Conservation (phyloP, 2,329 filamentous ascomycete genomes). For the Colletotrichum echinochloae region DNA sequence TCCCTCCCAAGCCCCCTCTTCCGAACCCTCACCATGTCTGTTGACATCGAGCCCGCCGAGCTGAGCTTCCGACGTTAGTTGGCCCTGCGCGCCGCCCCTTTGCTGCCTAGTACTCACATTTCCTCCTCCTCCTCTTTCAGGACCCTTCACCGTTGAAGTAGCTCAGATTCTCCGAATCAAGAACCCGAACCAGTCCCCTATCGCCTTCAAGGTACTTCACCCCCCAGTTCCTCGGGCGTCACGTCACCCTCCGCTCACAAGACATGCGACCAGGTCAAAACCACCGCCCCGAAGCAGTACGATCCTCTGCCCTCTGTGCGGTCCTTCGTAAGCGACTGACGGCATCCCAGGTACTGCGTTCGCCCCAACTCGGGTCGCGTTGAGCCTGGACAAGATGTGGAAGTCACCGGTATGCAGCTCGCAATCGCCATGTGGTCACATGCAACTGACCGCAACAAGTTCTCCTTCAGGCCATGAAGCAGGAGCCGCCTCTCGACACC, state of each 20-base stretch:
- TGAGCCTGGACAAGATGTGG: slow-evolving; percentile 88
- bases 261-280: slow-evolving; percentile 81
- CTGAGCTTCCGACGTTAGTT: slow-evolving; percentile 91
- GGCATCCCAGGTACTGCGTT: slow-evolving; percentile 84
- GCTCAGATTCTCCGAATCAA: slow-evolving; percentile 73
- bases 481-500: slow-evolving; percentile 85
- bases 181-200: slow-evolving; percentile 71
- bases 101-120: slow-evolving; percentile 32
- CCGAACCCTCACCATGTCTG: slow-evolving; percentile 78
- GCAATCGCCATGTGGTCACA: slow-evolving; percentile 41
- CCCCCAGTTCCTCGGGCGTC: slow-evolving; percentile 1
- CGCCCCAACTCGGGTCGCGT: slow-evolving; percentile 97
- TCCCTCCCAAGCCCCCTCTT: slow-evolving; percentile 39
- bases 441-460: slow-evolving; percentile 65
- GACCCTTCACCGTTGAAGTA: slow-evolving; percentile 76
- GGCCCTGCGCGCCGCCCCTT: slow-evolving; percentile 15
- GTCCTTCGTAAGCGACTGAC: slow-evolving; percentile 44
- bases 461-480: slow-evolving; percentile 97
- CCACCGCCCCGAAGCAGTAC: slow-evolving; percentile 98
- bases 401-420: slow-evolving; percentile 81
- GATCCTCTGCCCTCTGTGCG: slow-evolving; percentile 50
- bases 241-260: slow-evolving; percentile 33
- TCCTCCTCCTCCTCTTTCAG: slow-evolving; percentile 52
- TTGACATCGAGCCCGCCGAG: slow-evolving; percentile 92
- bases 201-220: slow-evolving; percentile 75